Percentiles rank a stretch among this genome's conserved stretches.
Conservation (phyloP, 1,284 basidiomycete genomes). For the Sphagnurus paluster region DNA sequence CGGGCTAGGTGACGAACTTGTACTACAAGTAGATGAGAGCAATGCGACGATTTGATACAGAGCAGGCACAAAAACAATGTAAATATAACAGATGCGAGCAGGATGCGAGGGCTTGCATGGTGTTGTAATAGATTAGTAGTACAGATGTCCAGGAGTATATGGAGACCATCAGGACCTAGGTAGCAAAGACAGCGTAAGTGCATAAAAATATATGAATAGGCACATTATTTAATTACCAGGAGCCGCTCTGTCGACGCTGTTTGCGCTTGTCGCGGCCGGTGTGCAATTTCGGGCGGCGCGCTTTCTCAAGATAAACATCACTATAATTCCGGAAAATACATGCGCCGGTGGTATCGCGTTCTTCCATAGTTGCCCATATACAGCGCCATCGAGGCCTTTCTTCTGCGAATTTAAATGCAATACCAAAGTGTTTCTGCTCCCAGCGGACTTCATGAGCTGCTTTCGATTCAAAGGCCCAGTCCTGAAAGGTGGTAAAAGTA, state of each 20-base stretch:
- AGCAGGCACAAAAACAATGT: too few species aligned
- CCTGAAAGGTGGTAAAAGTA: not conserved
- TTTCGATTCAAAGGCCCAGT: constrained; percentile 1
- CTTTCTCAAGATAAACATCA: constrained; percentile 50
- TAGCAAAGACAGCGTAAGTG: too few species aligned
- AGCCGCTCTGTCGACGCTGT: not conserved
- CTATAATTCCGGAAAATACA: constrained; percentile 62
- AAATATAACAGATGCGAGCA: too few species aligned
- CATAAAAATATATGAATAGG: not conserved
- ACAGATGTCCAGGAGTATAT: too few species aligned
- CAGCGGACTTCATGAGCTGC: constrained; percentile 33
- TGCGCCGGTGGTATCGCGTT: constrained; percentile 36
- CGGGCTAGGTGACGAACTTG: too few species aligned
- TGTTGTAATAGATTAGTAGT: too few species aligned
- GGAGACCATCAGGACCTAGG: too few species aligned
- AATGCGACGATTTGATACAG: too few species aligned
- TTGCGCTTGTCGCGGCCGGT: not conserved
- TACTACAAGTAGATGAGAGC: too few species aligned
- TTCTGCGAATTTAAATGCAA: constrained; percentile 21
- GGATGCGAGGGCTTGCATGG: too few species aligned
- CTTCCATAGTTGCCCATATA: constrained; percentile 51
- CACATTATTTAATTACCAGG: not conserved
- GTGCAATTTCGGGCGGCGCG: constrained; percentile 24
- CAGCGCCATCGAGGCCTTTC: constrained; percentile 49
- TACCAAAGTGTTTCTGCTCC: constrained; percentile 54